A percentile compares a stretch with the other conserved stretches of the same genome.
Conservation (phyloP, 768 basidiomycete genomes). For the Mycena chlorophos region DNA sequence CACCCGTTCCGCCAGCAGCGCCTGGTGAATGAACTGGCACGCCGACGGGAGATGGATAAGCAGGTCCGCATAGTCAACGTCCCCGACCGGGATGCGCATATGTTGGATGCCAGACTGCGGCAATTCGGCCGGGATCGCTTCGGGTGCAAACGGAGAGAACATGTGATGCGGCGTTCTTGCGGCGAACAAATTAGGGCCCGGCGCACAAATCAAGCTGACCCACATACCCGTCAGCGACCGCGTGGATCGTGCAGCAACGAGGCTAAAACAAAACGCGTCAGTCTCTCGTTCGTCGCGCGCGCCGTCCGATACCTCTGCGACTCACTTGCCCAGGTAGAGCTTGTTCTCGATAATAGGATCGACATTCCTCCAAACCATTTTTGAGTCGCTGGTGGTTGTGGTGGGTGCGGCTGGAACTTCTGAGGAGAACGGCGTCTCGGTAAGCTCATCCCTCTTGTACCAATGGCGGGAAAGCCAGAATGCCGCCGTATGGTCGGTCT, state of each 20-base stretch:
- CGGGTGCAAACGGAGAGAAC: constrained; percentile 76
- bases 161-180: constrained; percentile 80
- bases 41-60: constrained; percentile 65
- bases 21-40: constrained; percentile 66
- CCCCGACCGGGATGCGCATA: constrained; percentile 68
- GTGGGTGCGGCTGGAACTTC: constrained; percentile 8
- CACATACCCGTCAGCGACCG: constrained; percentile 51
- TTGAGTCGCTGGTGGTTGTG: too few species aligned
- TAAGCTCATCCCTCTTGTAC: constrained; percentile 27
- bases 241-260: constrained; percentile 69
- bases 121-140: constrained; percentile 68
- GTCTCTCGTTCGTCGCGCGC: constrained; percentile 17
- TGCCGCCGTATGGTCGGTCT: constrained; percentile 18
- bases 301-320: too few species aligned
- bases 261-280: constrained; percentile 41
- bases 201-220: background rate
- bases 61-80: constrained; percentile 69
- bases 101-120: constrained; percentile 70
- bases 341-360: constrained; percentile 62
- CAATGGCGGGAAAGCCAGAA: constrained; percentile 7
- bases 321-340: constrained; percentile 76
- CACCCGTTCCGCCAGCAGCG: constrained; percentile 60
- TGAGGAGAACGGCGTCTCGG: constrained; percentile 7
- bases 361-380: constrained; percentile 67
- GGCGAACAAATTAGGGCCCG: too few species aligned